phyloP scores from a whole-genome alignment of 345 rosid genomes.

The Brassica rapa region DNA sequence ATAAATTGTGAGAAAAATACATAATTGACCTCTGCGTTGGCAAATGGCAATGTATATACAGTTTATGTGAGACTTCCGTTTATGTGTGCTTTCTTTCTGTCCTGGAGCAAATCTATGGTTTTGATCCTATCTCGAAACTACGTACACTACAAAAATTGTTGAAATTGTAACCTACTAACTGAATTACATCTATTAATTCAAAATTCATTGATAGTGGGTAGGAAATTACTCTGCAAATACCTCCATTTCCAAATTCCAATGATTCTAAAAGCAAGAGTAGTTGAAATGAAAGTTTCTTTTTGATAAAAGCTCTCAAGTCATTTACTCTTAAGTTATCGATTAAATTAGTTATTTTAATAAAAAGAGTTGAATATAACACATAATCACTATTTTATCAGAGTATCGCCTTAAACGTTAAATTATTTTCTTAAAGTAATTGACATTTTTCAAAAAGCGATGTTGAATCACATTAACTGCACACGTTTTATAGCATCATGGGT shows the following conservation, averaged over 20 bases:
- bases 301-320: not conserved
- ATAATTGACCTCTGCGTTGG: not conserved
- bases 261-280: not conserved
- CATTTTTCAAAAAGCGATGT: not conserved
- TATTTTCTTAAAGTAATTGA: not conserved
- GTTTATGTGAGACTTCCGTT: not conserved
- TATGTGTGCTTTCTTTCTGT: not conserved
- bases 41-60: not conserved
- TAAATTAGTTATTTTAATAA: too few relatives aligned
- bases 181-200: too few relatives aligned
- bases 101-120: not conserved
- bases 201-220: not conserved
- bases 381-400: not conserved
- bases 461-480: not conserved
- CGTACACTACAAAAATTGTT: too few relatives aligned
- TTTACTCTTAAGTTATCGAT: too few relatives aligned
- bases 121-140: too few relatives aligned
- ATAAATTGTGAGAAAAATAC: not conserved
- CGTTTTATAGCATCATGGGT: not conserved
- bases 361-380: not conserved
- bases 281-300: not conserved
- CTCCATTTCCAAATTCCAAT: not conserved
- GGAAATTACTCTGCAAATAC: not conserved
- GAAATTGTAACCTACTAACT: too few relatives aligned
- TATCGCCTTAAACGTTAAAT: not conserved